Evolutionary conservation across 75 land plant genomes (phyloP).

Genomic region (Pinus albicaulis): DNA sequence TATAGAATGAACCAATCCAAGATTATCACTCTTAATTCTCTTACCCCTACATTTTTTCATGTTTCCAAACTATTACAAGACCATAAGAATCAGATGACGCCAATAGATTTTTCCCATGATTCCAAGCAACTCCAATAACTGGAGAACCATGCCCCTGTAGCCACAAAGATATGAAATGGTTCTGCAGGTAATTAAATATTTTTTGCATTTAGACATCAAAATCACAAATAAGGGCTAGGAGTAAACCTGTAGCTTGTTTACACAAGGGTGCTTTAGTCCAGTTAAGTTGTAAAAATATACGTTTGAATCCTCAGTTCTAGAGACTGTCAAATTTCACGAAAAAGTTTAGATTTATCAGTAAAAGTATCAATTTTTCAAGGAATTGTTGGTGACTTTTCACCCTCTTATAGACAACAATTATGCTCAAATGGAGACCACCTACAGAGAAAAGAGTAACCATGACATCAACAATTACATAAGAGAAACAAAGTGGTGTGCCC

Average conservation of each 20-base stretch:
- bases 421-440: not conserved
- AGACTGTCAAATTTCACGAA: slow-evolving; percentile 40
- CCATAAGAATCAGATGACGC: slow-evolving; percentile 97
- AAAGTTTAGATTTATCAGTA: not conserved
- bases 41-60: slow-evolving; percentile 42
- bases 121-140: slow-evolving; percentile 92
- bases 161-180: not conserved
- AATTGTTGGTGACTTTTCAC: not conserved
- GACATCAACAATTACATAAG: too few relatives aligned
- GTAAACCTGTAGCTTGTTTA: slow-evolving; percentile 88
- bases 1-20: not conserved
- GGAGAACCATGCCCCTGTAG: slow-evolving; percentile 93
- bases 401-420: not conserved
- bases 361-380: not conserved
- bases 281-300: slow-evolving; percentile 99
- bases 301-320: slow-evolving; percentile 95
- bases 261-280: slow-evolving; percentile 87
- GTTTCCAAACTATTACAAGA: slow-evolving; percentile 93
- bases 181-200: not conserved
- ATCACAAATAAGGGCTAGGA: not conserved
- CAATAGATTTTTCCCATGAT: slow-evolving; percentile 91
- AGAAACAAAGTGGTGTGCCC: not conserved
- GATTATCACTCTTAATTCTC: not conserved
- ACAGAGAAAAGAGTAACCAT: not conserved
- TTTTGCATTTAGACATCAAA: not conserved